Evolutionary conservation across 768 basidiomycete genomes (phyloP).

Genomic region (Amanita jacksonii): DNA sequence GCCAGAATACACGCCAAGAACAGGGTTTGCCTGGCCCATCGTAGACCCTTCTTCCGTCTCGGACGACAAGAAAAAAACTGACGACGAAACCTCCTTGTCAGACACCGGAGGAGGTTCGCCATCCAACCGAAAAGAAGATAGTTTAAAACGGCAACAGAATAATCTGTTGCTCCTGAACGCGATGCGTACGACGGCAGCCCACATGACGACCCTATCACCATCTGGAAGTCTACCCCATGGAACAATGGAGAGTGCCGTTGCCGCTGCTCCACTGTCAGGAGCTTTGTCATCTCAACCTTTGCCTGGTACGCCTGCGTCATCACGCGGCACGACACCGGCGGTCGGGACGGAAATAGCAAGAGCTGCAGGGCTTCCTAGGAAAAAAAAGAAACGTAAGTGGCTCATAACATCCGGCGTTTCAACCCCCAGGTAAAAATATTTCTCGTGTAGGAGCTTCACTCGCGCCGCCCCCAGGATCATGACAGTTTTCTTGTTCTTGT

Average conservation of each 20-base stretch:
- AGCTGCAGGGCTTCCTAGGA: conserved; percentile 41
- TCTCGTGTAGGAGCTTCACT: conserved; percentile 26
- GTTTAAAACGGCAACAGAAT: conserved; percentile 39
- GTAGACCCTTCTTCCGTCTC: conserved; percentile 42
- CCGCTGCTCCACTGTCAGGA: conserved; percentile 21
- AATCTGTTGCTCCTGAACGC: conserved; percentile 62
- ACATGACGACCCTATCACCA: conserved; percentile 29
- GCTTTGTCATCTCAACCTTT: conserved; percentile 23
- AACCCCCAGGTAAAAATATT: conserved; percentile 5
- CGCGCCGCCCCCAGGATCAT: conserved; percentile 23
- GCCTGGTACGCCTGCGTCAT: conserved; percentile 31
- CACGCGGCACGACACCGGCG: conserved; percentile 16
- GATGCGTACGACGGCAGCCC: conserved; percentile 70
- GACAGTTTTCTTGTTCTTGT: conserved; percentile 4
- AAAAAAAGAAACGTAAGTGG: conserved; percentile 70
- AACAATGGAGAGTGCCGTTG: too few relatives aligned
- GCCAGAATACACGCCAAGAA: conserved; percentile 77
- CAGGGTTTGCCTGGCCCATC: conserved; percentile 82
- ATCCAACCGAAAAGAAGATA: conserved; percentile 31
- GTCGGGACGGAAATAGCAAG: background rate
- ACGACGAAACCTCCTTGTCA: conserved; percentile 18
- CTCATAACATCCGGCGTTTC: conserved; percentile 4
- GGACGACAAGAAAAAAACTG: conserved; percentile 33
- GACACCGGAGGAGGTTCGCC: conserved; percentile 14
- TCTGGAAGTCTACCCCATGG: conserved; percentile 23